Evolutionary conservation across 805 yeast species (phyloP), one percentile per base, ranked within the genome.

Genomic region (Candida chilensis): DNA sequence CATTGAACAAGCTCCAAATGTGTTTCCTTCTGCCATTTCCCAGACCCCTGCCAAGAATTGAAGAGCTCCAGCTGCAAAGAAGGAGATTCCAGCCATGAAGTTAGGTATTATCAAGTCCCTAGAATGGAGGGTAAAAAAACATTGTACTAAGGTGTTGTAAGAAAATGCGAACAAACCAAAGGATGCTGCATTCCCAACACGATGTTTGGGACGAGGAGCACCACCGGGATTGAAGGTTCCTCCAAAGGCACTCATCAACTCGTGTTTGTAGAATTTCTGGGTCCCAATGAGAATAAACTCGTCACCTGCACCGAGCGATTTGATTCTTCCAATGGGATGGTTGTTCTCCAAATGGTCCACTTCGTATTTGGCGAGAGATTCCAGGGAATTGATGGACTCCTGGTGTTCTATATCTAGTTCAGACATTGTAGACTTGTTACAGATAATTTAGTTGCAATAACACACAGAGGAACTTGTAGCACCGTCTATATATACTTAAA

Each of bases 1-100:
- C 32, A 78, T 56, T 2, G 82, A 81, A 9, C 77, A 67, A 34
- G 74, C 79, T 55, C 78, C 84, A 54, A 78, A 78, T 14, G 80
- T 71, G 52, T 78, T 77, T 32, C 74, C 82, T 27, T 69, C 45
- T 3, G 72, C 71, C 39, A 74, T 60, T 48, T 75, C 82, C 80
- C 79, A 75, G 53, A 74, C 58, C 16, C 84, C 84, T 12, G 81
- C 81, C 18, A 70, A 50, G 16, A 76, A 42, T 52, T 77, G 83
- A 18, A 67, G 60, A 3, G 64, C 42, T 10, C 84, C 84, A 31
- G 84, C 85, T 37, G 76, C 77, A 45, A 77, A 74, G 41, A 66
- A 54, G 1, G 83, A 78, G 13, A 64, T 41, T 8, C 76, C 75
- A 16, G 74, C 67, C 30, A 74, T 73, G 19, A 72, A 64, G 36